Evolutionary conservation across 1,284 basidiomycete genomes (phyloP).

Genomic region (Austroboletus novae-zelandiae): DNA sequence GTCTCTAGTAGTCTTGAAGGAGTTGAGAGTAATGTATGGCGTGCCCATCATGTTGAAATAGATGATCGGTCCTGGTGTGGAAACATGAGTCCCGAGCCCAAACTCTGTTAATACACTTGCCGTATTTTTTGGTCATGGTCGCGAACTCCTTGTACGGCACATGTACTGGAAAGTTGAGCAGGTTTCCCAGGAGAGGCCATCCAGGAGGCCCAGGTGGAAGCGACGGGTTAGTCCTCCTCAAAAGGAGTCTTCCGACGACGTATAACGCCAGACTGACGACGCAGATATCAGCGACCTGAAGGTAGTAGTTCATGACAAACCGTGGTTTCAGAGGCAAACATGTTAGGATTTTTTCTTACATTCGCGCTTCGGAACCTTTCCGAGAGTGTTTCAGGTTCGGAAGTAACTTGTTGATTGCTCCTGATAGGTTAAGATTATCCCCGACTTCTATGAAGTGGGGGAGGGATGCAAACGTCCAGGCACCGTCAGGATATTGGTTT

Average conservation of each 20-base stretch:
- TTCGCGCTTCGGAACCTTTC: no score
- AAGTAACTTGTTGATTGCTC: no score
- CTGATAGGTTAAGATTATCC: no score
- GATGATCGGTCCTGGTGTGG: slow-evolving; percentile 23
- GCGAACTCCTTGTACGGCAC: slow-evolving; percentile 42
- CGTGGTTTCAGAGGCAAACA: no score
- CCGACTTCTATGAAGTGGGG: no score
- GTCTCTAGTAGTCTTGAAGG: slow-evolving; percentile 11
- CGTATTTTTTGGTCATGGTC: slow-evolving; percentile 42
- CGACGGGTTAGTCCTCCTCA: not conserved
- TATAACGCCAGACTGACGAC: no score
- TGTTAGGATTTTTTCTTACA: no score
- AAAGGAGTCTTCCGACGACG: not conserved
- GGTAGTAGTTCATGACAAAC: no score
- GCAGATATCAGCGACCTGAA: no score
- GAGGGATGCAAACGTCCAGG: no score
- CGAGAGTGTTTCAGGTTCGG: no score
- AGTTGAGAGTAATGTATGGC: slow-evolving; percentile 17
- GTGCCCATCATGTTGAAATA: slow-evolving; percentile 11
- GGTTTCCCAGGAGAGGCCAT: slow-evolving; percentile 36
- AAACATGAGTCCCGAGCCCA: slow-evolving; percentile 19
- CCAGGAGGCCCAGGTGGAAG: slow-evolving; percentile 30
- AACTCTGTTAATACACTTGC: slow-evolving; percentile 29
- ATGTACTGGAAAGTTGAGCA: slow-evolving; percentile 38
- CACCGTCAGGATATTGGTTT: no score